Base-by-base conservation (phyloP, 768 basidiomycete genomes). In the Phlegmacium glaucopus region DNA sequence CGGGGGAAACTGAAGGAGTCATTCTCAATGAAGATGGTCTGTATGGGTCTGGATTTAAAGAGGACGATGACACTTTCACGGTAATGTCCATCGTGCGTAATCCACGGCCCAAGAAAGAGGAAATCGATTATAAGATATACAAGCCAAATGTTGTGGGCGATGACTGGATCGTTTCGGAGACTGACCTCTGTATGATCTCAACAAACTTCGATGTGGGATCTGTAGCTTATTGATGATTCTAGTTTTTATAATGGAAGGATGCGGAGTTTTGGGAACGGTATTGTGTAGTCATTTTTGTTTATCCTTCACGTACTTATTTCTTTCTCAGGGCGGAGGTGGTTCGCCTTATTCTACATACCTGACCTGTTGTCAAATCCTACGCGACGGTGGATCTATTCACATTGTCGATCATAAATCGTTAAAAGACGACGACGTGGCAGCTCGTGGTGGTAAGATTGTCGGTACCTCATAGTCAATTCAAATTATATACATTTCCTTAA, bases 191-290 rank as follows among this genome's bases (percentile, higher is more conserved):
- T 69, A 39, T 35, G 63, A 49, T 34, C 41, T 34, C 15, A 6
- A 13, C 15, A 30, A 16, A n/a, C 12, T 10, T 27, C 4, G 9
- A 12, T 29, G 3, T 15, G 0, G 18, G 17, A 15, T 1, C 32
- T 41, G 17, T 41, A 18, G 18, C 29, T 28, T 9, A 38, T n/a
- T 39, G 6, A 1, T 22, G 22, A 22, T 22, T n/a, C 1, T 46
- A 69, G 78, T 79, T 45, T 85, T 79, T 69, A 77, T 85, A 39
- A 73, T 79, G 18, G 78, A 80, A 44, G 83, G 83, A 26, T 82
- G 82, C 44, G 79, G 78, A 34, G 68, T 85, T 34, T 67, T 85
- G 1, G 83, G 83, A 0, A 77, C 75, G 13, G 68, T 65, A 49
- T n/a, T 8, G 22, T 22, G 22, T 22, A 3, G 49, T 13, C 13